Conservation (phyloP, 805 yeast species). For the Diddensiella transvaalensis region DNA sequence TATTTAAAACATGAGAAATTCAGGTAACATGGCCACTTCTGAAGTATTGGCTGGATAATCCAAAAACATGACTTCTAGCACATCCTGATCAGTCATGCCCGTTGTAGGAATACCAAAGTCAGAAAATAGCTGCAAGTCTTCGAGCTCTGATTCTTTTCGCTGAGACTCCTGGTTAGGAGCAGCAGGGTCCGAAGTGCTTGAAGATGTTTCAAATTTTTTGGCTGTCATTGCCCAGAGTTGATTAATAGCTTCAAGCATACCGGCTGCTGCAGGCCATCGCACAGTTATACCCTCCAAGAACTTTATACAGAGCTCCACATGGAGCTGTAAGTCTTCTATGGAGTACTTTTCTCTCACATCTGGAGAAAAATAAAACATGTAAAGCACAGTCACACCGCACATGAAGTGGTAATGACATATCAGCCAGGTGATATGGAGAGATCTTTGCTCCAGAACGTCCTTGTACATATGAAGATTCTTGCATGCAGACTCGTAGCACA, state of each 20-base stretch:
- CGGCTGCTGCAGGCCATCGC: constrained; percentile 15
- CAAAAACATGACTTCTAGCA: constrained; percentile 12
- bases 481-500: constrained; percentile 13
- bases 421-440: constrained; percentile 14
- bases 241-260: constrained; percentile 14
- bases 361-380: constrained; percentile 11
- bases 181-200: neutral
- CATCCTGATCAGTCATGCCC: constrained; percentile 14
- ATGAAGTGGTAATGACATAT: constrained; percentile 13
- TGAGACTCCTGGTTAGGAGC: neutral
- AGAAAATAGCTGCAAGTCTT: neutral
- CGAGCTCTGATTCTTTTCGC: neutral
- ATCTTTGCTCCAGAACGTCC: constrained; percentile 5
- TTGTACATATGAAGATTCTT: constrained; percentile 9
- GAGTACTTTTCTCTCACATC: constrained; percentile 13
- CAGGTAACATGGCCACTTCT: neutral
- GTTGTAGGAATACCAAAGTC: constrained; percentile 3
- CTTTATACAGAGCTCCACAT: constrained; percentile 9
- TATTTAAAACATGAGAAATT: neutral
- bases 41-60: constrained; percentile 6
- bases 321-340: constrained; percentile 1
- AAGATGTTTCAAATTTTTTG: constrained; percentile 8
- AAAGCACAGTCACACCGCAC: constrained; percentile 13
- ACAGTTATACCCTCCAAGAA: constrained; percentile 9
- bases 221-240: constrained; percentile 8